Percentiles rank a stretch among this genome's conserved stretches.
These are phyloP conservation scores for Chalciporus pseudorubinellus DNA, from an alignment of 768 basidiomycete species.

Conservation along the genomic window DNA sequence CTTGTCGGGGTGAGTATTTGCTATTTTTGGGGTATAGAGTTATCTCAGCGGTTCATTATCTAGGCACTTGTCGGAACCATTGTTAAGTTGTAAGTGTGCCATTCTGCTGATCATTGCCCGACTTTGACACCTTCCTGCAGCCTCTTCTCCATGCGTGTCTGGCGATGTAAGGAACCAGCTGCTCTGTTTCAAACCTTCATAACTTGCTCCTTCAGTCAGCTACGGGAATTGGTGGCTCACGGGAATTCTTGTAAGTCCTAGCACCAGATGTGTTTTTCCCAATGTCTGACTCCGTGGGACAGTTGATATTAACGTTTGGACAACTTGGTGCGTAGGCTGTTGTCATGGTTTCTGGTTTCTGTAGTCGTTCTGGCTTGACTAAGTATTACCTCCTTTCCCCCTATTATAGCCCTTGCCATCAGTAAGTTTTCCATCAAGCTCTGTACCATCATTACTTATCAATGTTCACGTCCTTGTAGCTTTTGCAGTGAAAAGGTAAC, in stretches of 20 bases:
- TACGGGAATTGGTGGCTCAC: constrained; percentile 48
- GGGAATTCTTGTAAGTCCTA: constrained; percentile 41
- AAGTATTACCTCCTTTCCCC: constrained; percentile 2
- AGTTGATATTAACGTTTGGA: constrained; percentile 47
- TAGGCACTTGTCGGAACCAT: constrained; percentile 54
- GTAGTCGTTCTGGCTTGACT: neutral
- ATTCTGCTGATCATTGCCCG: neutral
- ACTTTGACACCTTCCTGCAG: constrained; percentile 27
- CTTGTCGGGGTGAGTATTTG: constrained; percentile 35
- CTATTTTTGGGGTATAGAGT: neutral
- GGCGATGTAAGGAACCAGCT: constrained; percentile 49
- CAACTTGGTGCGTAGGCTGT: constrained; percentile 45
- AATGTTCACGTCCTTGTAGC: constrained; percentile 27
- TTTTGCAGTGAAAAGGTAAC: constrained; percentile 45
- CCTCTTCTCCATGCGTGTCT: constrained; percentile 58
- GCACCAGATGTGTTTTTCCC: neutral
- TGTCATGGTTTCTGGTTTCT: neutral
- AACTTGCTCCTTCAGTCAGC: constrained; percentile 44
- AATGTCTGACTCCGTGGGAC: constrained; percentile 1
- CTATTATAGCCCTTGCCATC: constrained; percentile 35
- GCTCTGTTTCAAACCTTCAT: neutral
- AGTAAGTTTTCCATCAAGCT: constrained; percentile 27
- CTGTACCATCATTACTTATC: neutral
- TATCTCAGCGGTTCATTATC: neutral
- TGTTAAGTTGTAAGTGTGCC: constrained; percentile 50